Base-by-base conservation (phyloP, 2,329 filamentous ascomycete species). In the Volutella citrinella region DNA sequence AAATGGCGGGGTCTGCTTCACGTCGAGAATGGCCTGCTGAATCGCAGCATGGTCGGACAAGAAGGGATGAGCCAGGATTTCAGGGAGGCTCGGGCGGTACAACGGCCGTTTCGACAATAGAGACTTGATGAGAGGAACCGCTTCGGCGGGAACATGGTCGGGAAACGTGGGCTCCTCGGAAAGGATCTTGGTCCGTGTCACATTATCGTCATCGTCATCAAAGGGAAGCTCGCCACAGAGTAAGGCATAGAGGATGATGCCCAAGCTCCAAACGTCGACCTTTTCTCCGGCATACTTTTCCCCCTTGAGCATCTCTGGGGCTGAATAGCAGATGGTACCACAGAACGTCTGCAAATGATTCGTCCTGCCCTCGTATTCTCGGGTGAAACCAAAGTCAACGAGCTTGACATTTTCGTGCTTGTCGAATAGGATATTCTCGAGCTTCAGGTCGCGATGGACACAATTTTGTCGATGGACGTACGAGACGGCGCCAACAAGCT, bases 241-340 rank as follows among this genome's bases (percentile, higher is more conserved):
- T 38, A 94, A 66, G 30, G 87, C 87, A 55, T 90, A 93, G 2
- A 93, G 69, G 41, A 94, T 93, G 35, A 94, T 83, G 10, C 87
- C 87, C 46, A 94, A 59, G 54, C 87, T 93, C 87, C 87, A 98
- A 5, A 98, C 89, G 55, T 98, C 93, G 30, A 98, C 91, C 67
- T 96, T 97, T 67, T 96, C 89, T 17, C 89, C 91, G 0, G 90
- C 93, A 58, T 98, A 98, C 62, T 95, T 97, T 61, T 98, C 93
- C 23, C 90, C 93, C 61, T 93, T 95, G 24, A 98, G 74, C 93
- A 98, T 98, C 63, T 98, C 93, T 3, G 93, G 93, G 4, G 93
- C 93, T 34, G 89, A 95, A 64, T 98, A 98, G 66, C 91, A 97
- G 43, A 98, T 84, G 0, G 93, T 98, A 6, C 93, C 93, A 60